Evolutionary conservation across 805 yeast species (phyloP).

Genomic region (Saccharomycopsis babjevae): DNA sequence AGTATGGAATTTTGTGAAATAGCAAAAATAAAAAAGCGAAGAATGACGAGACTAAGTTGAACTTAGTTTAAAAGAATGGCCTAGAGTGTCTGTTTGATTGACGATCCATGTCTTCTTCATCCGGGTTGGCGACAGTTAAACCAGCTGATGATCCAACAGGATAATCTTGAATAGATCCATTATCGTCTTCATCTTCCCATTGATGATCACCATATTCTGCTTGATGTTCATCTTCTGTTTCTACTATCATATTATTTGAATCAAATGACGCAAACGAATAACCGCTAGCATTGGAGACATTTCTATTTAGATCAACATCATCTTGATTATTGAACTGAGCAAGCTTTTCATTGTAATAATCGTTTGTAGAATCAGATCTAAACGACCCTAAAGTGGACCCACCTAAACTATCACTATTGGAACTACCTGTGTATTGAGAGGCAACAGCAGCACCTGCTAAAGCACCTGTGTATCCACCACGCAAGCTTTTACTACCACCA

Average conservation of each 20-base stretch:
- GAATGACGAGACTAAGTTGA: background rate
- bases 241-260: slow-evolving; percentile 7
- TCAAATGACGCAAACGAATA: slow-evolving; percentile 18
- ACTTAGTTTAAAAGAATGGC: slow-evolving; percentile 5
- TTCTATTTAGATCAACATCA: slow-evolving; percentile 8
- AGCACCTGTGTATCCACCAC: background rate
- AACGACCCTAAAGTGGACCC: slow-evolving; percentile 12
- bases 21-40: background rate
- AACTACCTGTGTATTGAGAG: background rate
- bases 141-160: slow-evolving; percentile 6
- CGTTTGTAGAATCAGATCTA: slow-evolving; percentile 8
- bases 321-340: background rate
- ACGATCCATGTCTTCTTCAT: slow-evolving; percentile 6
- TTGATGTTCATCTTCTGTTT: slow-evolving; percentile 10
- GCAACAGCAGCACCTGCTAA: background rate
- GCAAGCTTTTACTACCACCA: background rate
- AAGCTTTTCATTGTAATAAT: slow-evolving; percentile 13
- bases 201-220: background rate
- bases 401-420: background rate
- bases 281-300: slow-evolving; percentile 11
- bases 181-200: slow-evolving; percentile 8
- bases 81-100: background rate
- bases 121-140: slow-evolving; percentile 17
- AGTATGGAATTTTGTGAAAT: background rate
- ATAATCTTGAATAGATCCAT: slow-evolving; percentile 16